phyloP scores from a whole-genome alignment of 371 early-diverging fungal genomes.

The Mortierella sp. region DNA sequence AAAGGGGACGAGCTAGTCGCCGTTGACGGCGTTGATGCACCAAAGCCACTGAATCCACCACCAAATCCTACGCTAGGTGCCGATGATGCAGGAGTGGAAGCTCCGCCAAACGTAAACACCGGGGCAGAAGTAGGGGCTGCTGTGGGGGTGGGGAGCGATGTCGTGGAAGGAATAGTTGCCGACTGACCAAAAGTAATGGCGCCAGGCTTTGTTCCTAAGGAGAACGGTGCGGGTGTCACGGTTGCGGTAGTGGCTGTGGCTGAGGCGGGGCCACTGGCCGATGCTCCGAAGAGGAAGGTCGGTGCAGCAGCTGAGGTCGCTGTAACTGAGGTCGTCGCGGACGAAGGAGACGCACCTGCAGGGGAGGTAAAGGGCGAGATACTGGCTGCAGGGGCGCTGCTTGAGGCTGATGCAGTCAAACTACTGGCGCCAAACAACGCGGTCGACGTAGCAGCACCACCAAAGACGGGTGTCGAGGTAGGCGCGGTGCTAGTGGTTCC shows the following conservation, averaged over 20 bases:
- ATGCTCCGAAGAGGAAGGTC: constrained; percentile 11
- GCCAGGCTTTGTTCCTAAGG: no score
- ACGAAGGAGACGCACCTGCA: constrained; percentile 4
- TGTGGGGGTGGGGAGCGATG: no score
- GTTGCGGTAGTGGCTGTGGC: constrained; percentile 9
- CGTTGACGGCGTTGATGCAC: no score
- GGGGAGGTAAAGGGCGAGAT: no score
- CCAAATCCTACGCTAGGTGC: background rate
- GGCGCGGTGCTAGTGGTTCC: background rate
- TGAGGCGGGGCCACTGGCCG: constrained; percentile 2
- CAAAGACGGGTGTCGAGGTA: background rate
- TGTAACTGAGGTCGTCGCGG: constrained; percentile 1
- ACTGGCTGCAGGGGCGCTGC: no score
- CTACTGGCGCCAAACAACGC: constrained; percentile 2
- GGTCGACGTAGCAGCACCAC: background rate
- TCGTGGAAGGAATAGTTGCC: no score
- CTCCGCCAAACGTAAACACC: background rate
- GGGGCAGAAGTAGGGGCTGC: constrained; percentile 7
- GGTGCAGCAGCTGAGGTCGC: background rate
- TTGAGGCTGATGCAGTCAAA: no score
- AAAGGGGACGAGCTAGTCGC: no score
- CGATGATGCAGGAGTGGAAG: background rate
- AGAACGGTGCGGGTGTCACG: background rate
- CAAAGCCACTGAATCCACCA: no score
- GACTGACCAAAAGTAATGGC: no score